These are phyloP conservation scores for Protomyces lactucae-debilis DNA, from an alignment of 1,139 yeast species.

Conservation along the genomic window DNA sequence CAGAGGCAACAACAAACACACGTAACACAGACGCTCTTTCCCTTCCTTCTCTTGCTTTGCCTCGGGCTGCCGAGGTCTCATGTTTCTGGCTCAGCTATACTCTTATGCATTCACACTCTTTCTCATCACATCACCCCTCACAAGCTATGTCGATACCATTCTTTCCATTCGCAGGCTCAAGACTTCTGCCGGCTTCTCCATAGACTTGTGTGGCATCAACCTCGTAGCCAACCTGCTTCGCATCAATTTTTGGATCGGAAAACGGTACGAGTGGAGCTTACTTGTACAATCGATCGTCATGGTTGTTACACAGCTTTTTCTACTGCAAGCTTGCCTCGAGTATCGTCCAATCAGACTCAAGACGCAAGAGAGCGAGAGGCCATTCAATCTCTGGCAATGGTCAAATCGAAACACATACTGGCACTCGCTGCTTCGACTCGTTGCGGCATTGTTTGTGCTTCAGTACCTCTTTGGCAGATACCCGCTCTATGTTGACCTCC, in stretches of 20 bases:
- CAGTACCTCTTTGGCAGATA: conserved; percentile 47
- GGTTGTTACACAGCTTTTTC: conserved; percentile 59
- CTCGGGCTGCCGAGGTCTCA: neutral
- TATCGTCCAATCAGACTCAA: neutral
- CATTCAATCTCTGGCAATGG: conserved; percentile 74
- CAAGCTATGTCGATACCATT: conserved; percentile 80
- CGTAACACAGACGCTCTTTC: neutral
- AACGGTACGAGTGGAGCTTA: conserved; percentile 71
- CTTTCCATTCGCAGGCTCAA: conserved; percentile 57
- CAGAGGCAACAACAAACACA: neutral
- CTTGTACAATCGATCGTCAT: conserved; percentile 71
- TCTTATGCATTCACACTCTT: conserved; percentile 11
- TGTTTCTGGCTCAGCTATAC: neutral
- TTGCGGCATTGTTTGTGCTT: conserved; percentile 42
- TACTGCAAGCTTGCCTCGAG: conserved; percentile 7
- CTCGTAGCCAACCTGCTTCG: conserved; percentile 67
- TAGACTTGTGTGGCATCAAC: conserved; percentile 91
- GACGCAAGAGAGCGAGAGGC: conserved; percentile 50
- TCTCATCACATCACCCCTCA: conserved; percentile 48
- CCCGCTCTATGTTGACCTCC: conserved; percentile 48
- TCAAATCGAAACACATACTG: neutral
- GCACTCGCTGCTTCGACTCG: conserved; percentile 50
- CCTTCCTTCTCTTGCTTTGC: neutral
- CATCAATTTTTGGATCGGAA: conserved; percentile 67
- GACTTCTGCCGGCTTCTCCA: conserved; percentile 71